Conservation (phyloP, 1,139 yeast genomes). For the Zygosaccharomyces pseudobailii region DNA sequence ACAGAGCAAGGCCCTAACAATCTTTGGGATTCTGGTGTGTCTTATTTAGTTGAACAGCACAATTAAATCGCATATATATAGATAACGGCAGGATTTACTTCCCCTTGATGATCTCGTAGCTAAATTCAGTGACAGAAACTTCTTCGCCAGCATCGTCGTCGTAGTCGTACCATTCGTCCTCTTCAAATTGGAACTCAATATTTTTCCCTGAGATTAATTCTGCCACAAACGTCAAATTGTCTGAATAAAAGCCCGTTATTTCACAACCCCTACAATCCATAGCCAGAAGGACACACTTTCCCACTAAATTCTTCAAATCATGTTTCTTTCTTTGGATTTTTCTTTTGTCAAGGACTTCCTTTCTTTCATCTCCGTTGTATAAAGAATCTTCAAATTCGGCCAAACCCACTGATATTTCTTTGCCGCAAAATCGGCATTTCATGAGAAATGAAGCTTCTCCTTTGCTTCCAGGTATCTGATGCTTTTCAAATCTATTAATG, state of each 20-base stretch:
- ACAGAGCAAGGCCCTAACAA: background rate
- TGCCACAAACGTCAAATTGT: conserved; percentile 22
- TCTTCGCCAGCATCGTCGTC: conserved; percentile 81
- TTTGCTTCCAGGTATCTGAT: conserved; percentile 59
- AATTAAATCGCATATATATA: conserved; percentile 1
- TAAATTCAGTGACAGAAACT: conserved; percentile 70
- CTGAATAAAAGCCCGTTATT: conserved; percentile 61
- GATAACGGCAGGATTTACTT: conserved; percentile 15
- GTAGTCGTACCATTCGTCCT: conserved; percentile 91
- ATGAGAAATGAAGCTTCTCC: conserved; percentile 85
- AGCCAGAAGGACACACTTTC: conserved; percentile 46
- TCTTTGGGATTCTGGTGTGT: background rate
- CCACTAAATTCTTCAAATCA: conserved; percentile 33
- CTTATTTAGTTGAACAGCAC: background rate
- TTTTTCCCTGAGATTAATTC: conserved; percentile 25
- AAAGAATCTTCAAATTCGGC: conserved; percentile 30
- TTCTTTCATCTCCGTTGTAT: conserved; percentile 33
- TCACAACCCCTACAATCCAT: conserved; percentile 88
- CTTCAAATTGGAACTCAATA: conserved; percentile 55
- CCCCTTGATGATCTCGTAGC: conserved; percentile 49
- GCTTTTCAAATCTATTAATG: conserved; percentile 55
- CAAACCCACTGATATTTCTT: conserved; percentile 28
- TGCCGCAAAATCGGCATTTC: conserved; percentile 49
- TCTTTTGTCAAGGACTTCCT: conserved; percentile 19
- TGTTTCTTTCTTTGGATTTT: conserved; percentile 26